Percentiles rank a stretch among this genome's conserved stretches.
phyloP scores from a whole-genome alignment of 257 asterid genomes.

The Solanum raphanifolium region DNA sequence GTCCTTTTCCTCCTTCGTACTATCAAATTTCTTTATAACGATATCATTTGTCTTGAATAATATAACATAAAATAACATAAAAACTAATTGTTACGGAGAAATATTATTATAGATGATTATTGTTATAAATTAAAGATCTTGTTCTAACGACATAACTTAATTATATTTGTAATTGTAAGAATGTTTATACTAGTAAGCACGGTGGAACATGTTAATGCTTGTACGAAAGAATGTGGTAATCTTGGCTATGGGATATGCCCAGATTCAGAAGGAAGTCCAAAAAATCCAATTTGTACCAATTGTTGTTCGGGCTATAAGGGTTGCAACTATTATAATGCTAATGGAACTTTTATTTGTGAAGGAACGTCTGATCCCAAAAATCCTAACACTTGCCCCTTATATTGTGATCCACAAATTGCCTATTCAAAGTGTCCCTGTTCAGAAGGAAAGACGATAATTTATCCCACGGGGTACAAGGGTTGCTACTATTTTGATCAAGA shows the following conservation, averaged over 20 bases:
- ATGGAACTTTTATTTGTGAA: background rate
- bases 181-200: background rate
- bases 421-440: background rate
- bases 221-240: background rate
- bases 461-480: background rate
- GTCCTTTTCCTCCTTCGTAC: background rate
- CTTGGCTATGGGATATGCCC: background rate
- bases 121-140: background rate
- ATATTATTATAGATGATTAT: background rate
- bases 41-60: background rate
- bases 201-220: background rate
- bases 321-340: background rate
- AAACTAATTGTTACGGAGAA: too few relatives aligned
- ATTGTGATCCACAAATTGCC: background rate
- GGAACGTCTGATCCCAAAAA: background rate
- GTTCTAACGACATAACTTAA: background rate
- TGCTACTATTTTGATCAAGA: background rate
- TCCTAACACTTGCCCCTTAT: rapidly evolving
- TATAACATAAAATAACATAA: too few relatives aligned
- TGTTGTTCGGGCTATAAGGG: background rate
- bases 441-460: background rate
- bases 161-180: too few relatives aligned
- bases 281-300: background rate
- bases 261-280: background rate
- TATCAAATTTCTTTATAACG: background rate